These are phyloP conservation scores for Leucocoprinus leucothites DNA, from an alignment of 768 basidiomycete species.

Conservation along the genomic window DNA sequence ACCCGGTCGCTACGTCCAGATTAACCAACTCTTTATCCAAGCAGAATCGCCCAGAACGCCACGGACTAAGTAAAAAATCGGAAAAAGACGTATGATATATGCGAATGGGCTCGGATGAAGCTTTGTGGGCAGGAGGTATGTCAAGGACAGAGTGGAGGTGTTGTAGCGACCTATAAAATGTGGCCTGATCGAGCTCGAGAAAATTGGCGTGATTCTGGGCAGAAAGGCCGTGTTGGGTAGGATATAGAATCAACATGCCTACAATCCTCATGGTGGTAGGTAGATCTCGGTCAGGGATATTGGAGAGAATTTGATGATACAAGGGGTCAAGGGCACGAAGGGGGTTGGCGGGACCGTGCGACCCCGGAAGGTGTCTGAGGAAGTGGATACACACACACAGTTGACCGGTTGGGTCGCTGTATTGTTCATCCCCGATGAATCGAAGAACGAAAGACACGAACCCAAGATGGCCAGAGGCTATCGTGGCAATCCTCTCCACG, in stretches of 20 bases:
- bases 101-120: background rate
- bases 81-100: background rate
- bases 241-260: background rate
- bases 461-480: constrained; percentile 1
- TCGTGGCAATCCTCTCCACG: background rate
- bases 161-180: background rate
- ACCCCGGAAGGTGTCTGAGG: background rate
- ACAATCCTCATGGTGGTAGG: background rate
- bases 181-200: background rate
- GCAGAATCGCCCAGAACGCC: background rate
- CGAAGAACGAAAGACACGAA: background rate
- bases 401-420: background rate
- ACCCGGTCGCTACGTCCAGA: too few relatives aligned
- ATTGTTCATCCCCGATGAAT: background rate
- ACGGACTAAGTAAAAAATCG: background rate
- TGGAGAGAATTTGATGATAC: background rate
- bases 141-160: background rate
- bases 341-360: background rate
- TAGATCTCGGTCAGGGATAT: background rate
- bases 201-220: background rate
- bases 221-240: too few relatives aligned
- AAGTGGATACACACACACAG: background rate
- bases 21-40: background rate
- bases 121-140: background rate
- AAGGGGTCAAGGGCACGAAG: background rate